These are phyloP conservation scores for Plasmopara halstedii DNA, from an alignment of 352 stramenopile genomes.

Conservation along the genomic window DNA sequence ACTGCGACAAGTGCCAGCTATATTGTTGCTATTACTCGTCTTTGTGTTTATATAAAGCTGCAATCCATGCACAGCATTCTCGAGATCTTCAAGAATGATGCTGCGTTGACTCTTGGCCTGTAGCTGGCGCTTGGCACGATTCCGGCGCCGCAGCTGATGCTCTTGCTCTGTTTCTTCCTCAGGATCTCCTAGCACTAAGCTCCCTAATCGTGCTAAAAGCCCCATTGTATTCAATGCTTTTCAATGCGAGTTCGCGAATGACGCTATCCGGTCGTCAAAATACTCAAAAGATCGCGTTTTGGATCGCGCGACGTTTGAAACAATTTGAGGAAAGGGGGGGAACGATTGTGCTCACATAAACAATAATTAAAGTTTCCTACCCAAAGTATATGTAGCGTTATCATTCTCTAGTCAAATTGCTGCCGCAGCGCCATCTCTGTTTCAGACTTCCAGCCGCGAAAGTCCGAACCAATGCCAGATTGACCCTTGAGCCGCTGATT, in stretches of 20 bases:
- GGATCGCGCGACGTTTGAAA: slow-evolving; percentile 1
- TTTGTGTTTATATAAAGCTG: slow-evolving; percentile 46
- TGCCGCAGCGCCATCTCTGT: slow-evolving; percentile 73
- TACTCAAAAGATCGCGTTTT: slow-evolving; percentile 3
- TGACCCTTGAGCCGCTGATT: slow-evolving; percentile 60
- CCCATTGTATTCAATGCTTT: slow-evolving; percentile 34
- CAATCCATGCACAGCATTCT: slow-evolving; percentile 52
- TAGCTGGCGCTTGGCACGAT: slow-evolving; percentile 49
- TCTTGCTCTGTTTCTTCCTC: slow-evolving; percentile 53
- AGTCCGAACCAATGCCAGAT: slow-evolving; percentile 70
- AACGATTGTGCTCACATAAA: background rate
- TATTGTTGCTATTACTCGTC: slow-evolving; percentile 1
- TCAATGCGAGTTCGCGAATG: slow-evolving; percentile 4
- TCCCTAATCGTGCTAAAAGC: slow-evolving; percentile 46
- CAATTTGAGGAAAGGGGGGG: too few species aligned
- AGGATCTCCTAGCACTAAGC: slow-evolving; percentile 35
- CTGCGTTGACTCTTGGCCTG: slow-evolving; percentile 68
- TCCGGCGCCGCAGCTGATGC: slow-evolving; percentile 31
- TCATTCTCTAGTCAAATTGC: slow-evolving; percentile 52
- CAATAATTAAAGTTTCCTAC: background rate
- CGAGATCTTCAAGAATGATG: slow-evolving; percentile 76
- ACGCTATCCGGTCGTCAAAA: background rate
- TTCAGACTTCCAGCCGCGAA: slow-evolving; percentile 68
- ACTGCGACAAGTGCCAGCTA: slow-evolving; percentile 1
- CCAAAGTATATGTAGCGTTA: background rate